phyloP scores from a whole-genome alignment of 2,329 filamentous ascomycete species.

The Ceratocystis harringtonii region DNA sequence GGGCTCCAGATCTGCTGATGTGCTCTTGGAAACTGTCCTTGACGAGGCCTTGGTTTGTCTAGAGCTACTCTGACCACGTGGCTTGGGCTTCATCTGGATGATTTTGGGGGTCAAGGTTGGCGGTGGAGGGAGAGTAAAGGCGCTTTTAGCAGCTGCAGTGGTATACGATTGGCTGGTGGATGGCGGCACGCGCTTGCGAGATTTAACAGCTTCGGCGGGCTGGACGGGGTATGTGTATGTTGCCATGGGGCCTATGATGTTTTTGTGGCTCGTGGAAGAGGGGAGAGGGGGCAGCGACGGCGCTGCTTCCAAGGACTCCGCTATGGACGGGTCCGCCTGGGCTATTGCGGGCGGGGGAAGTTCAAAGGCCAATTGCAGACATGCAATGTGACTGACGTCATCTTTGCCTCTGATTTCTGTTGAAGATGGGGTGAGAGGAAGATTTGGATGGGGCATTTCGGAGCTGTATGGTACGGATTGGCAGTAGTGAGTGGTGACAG shows the following conservation, averaged over 20 bases:
- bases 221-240: slow-evolving; percentile 30
- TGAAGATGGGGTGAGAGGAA: slow-evolving; percentile 67
- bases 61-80: slow-evolving; percentile 16
- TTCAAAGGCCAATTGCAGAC: slow-evolving; percentile 54
- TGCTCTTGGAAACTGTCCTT: slow-evolving; percentile 14
- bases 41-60: slow-evolving; percentile 7
- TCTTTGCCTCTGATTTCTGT: slow-evolving; percentile 64
- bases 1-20: background rate
- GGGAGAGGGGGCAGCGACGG: background rate
- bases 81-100: slow-evolving; percentile 80
- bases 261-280: background rate
- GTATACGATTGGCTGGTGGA: slow-evolving; percentile 29
- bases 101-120: slow-evolving; percentile 89
- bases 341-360: slow-evolving; percentile 61
- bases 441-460: slow-evolving; percentile 48
- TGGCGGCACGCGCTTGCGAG: slow-evolving; percentile 32
- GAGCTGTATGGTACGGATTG: background rate
- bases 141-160: slow-evolving; percentile 36
- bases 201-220: slow-evolving; percentile 37
- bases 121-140: slow-evolving; percentile 75
- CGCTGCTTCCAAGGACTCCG: slow-evolving; percentile 22
- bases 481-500: background rate
- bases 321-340: slow-evolving; percentile 30
- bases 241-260: slow-evolving; percentile 19
- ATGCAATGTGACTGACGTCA: slow-evolving; percentile 42